These are phyloP conservation scores for Aspergillus sp. DNA, from an alignment of 2,329 filamentous ascomycete species.

Conservation along the genomic window DNA sequence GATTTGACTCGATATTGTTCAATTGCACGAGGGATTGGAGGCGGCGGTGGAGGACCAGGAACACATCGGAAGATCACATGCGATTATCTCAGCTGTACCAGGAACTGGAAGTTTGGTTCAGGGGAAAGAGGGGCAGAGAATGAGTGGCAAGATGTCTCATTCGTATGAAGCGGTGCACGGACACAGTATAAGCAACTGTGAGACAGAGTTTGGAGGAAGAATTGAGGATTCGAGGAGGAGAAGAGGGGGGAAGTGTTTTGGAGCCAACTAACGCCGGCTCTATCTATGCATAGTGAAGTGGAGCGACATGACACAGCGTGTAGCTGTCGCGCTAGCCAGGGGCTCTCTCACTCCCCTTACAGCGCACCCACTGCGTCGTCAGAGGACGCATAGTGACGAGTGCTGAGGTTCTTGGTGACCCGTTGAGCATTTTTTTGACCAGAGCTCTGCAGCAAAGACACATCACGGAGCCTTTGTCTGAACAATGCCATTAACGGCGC, in stretches of 20 bases:
- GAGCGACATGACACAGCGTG: not conserved
- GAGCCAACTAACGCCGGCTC: not conserved
- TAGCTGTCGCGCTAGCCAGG: not conserved
- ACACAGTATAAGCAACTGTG: not conserved
- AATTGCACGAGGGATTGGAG: not conserved
- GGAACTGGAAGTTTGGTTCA: slow-evolving; percentile 2
- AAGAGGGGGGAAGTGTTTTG: not conserved
- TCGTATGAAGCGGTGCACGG: not conserved
- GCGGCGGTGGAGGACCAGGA: not conserved
- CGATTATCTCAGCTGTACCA: not conserved
- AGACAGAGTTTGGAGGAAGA: not conserved
- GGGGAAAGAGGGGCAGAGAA: not conserved
- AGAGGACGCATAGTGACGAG: not conserved
- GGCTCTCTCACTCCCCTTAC: not conserved
- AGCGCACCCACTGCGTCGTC: not conserved
- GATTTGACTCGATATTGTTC: not conserved
- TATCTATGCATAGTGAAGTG: slow-evolving; percentile 1
- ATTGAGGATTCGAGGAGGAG: not conserved
- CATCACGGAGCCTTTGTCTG: not conserved
- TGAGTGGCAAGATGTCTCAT: not conserved
- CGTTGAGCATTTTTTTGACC: not conserved
- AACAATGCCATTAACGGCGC: too few species aligned
- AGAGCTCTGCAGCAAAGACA: not conserved
- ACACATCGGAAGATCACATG: not conserved
- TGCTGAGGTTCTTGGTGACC: not conserved